Evolutionary conservation across 2,329 filamentous ascomycete genomes (phyloP).

Genomic region (Dothideomycetidae sp.): DNA sequence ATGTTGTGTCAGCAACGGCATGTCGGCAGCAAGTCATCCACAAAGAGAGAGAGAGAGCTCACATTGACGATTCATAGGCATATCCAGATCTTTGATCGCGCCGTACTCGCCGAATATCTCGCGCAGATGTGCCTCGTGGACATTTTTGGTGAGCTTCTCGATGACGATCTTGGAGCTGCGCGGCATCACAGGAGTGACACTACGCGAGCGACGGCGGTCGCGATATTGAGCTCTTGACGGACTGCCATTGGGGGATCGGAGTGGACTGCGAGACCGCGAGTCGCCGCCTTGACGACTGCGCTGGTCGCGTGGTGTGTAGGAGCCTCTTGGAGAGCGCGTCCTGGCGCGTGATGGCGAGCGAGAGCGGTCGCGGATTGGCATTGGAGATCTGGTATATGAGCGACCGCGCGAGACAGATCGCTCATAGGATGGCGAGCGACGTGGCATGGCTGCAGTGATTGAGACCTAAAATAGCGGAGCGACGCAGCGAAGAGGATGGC

Average conservation of each 20-base stretch:
- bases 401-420: conserved; percentile 26
- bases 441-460: conserved; percentile 25
- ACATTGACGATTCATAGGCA: conserved; percentile 82
- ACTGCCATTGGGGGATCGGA: conserved; percentile 10
- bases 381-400: conserved; percentile 19
- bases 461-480: too few relatives aligned
- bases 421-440: conserved; percentile 8
- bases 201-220: conserved; percentile 11
- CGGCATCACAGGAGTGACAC: conserved; percentile 12
- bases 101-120: conserved; percentile 92
- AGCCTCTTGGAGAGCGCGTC: conserved; percentile 19
- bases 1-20: too few relatives aligned
- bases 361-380: conserved; percentile 18
- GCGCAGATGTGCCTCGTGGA: conserved; percentile 72
- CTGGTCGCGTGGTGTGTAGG: conserved; percentile 11
- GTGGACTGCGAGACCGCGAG: conserved; percentile 12
- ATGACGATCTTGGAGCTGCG: conserved; percentile 55
- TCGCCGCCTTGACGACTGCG: conserved; percentile 18
- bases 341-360: conserved; percentile 23
- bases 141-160: conserved; percentile 88
- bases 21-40: too few relatives aligned
- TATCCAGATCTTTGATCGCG: conserved; percentile 68
- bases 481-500: too few relatives aligned
- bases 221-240: conserved; percentile 3
- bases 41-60: conserved; percentile 6